These are phyloP conservation scores for Neophaeococcomyces aloes DNA, from an alignment of 2,329 filamentous ascomycete species.

Conservation along the genomic window DNA sequence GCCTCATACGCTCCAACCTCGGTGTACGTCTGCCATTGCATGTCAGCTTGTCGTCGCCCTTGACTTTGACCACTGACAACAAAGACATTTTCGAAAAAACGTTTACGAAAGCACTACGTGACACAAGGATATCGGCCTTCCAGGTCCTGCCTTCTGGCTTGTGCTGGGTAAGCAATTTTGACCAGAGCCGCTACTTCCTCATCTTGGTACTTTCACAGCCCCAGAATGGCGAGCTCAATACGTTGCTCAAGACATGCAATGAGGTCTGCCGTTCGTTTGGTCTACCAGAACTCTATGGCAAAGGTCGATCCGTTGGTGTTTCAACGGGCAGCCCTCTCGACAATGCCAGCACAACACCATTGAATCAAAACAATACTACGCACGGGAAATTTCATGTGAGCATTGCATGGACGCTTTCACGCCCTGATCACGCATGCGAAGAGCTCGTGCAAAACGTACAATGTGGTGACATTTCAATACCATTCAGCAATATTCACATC, in stretches of 20 bases:
- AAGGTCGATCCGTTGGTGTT: constrained; percentile 6
- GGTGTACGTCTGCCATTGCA: constrained; percentile 72
- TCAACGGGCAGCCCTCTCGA: constrained; percentile 3
- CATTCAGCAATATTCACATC: constrained; percentile 54
- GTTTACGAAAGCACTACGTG: constrained; percentile 38
- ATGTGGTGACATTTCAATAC: constrained; percentile 36
- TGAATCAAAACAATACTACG: too few species aligned
- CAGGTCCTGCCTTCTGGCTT: constrained; percentile 36
- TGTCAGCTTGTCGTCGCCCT: constrained; percentile 75
- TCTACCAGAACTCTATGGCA: constrained; percentile 60
- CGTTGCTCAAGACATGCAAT: constrained; percentile 60
- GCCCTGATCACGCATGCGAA: constrained; percentile 30
- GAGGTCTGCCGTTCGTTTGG: constrained; percentile 45
- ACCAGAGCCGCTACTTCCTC: constrained; percentile 68
- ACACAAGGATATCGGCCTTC: constrained; percentile 35
- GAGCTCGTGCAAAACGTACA: constrained; percentile 36
- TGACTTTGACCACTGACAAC: constrained; percentile 62
- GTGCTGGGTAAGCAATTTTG: constrained; percentile 57
- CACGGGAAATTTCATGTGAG: constrained; percentile 71
- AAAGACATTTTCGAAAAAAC: constrained; percentile 56
- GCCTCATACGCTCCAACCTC: constrained; percentile 66
- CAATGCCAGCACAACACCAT: constrained; percentile 16
- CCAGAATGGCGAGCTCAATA: constrained; percentile 45
- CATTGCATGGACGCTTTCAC: constrained; percentile 62
- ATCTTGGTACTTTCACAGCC: constrained; percentile 54